Evolutionary conservation across 2,329 filamentous ascomycete genomes (phyloP).

Genomic region (Aaosphaeria arxii): DNA sequence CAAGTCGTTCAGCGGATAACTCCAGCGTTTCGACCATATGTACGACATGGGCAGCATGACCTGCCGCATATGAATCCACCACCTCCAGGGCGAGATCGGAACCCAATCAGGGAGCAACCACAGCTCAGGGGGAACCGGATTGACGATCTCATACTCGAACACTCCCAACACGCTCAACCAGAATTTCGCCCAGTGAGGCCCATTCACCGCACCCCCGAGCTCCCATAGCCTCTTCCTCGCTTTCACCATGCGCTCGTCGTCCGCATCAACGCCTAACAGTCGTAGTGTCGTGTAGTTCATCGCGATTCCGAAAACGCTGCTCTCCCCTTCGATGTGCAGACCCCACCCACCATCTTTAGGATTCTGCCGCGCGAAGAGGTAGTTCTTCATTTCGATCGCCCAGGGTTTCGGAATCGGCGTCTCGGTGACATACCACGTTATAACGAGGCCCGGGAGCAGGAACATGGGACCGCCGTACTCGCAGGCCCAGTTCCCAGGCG

Average conservation of each 20-base stretch:
- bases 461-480: constrained; percentile 99
- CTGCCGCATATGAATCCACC: constrained; percentile 98
- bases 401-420: constrained; percentile 79
- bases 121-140: constrained; percentile 87
- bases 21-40: constrained; percentile 80
- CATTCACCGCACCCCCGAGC: constrained; percentile 78
- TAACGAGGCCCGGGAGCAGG: constrained; percentile 78
- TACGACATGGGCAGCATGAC: constrained; percentile 94
- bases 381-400: constrained; percentile 86
- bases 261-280: constrained; percentile 76
- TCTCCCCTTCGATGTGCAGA: constrained; percentile 89
- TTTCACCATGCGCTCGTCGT: constrained; percentile 81
- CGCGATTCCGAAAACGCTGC: constrained; percentile 82
- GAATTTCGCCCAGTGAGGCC: constrained; percentile 96
- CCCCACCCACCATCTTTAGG: constrained; percentile 96
- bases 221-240: constrained; percentile 79
- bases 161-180: constrained; percentile 86
- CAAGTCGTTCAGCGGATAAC: constrained; percentile 70
- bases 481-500: constrained; percentile 90
- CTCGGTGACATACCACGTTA: constrained; percentile 84
- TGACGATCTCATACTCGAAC: constrained; percentile 86
- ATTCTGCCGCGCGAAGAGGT: constrained; percentile 81
- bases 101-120: constrained; percentile 90
- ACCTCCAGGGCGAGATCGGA: constrained; percentile 85
- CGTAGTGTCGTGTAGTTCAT: constrained; percentile 85